Conservation (phyloP, 2,329 filamentous ascomycete genomes). For the Fusarium austroafricanum region DNA sequence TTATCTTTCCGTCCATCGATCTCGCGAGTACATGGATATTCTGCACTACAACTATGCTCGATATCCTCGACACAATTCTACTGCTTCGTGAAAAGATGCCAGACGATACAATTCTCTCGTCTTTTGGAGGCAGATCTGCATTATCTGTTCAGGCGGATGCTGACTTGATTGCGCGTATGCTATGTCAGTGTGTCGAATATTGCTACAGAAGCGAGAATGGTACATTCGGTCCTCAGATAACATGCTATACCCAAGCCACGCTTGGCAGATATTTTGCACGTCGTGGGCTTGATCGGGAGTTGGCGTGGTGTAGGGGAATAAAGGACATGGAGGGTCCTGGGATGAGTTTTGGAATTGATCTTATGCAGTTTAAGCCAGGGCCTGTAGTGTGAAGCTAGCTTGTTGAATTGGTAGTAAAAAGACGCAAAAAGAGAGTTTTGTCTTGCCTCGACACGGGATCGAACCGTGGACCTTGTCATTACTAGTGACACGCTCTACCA, state of each 20-base stretch:
- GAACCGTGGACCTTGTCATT: slow-evolving; percentile 10
- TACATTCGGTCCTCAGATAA: slow-evolving; percentile 15
- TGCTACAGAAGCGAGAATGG: slow-evolving; percentile 17
- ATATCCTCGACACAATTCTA: not conserved
- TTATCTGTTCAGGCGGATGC: not conserved
- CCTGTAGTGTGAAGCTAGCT: too few relatives aligned
- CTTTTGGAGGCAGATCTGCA: accelerated
- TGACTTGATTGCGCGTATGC: not conserved
- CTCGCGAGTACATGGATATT: not conserved
- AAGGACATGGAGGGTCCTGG: not conserved
- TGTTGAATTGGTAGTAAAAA: too few relatives aligned
- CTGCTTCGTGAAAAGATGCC: not conserved
- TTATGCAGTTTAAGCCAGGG: slow-evolving; percentile 11
- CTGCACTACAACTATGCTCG: not conserved
- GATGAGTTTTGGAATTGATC: slow-evolving; percentile 1
- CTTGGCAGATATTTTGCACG: not conserved
- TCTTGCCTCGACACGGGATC: slow-evolving; percentile 2
- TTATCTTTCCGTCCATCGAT: not conserved
- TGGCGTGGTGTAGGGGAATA: slow-evolving; percentile 1
- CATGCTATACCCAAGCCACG: slow-evolving; percentile 3
- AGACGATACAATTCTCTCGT: accelerated
- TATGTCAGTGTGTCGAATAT: slow-evolving; percentile 13
- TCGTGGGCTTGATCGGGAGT: not conserved
- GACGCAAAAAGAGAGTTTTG: not conserved
- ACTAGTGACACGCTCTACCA: slow-evolving; percentile 11